Base-by-base conservation (phyloP, 2,329 filamentous ascomycete genomes). In the Periconia sp. region DNA sequence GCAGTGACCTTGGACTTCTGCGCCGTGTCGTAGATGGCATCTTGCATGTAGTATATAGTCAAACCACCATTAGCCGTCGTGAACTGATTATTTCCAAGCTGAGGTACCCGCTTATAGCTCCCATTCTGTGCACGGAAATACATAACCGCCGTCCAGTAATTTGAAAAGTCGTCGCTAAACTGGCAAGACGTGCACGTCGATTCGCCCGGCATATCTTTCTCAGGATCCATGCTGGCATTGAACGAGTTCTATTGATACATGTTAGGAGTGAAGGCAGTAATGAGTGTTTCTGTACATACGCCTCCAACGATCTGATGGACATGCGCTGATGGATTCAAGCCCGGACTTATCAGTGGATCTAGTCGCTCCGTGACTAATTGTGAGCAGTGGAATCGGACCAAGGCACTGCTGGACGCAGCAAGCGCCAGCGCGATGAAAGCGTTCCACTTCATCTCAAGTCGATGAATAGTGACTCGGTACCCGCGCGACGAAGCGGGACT, bases 251-350 rank as follows among this genome's bases (percentile, higher is more conserved):
- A 34, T 35, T 26, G 29, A 24, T 17, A 43, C 16, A n/a, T 32
- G 21, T 42, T 40, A 46, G 31, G 3, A 37, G 6, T 23, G 12
- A 23, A 22, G 15, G 13, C 6, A 36, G 13, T 16, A 18, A 4
- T 11, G 36, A 22, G 2, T 9, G 12, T 23, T 24, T 11, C 18
- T 32, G 10, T 23, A 46, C 53, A 19, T 26, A 59, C 52, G 24
- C 49, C 49, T n/a, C 53, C 50, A 16, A 59, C 56, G 22, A 59
- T 59, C 24, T 59, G 56, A 38, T 59, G 56, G 6, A 59, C 54
- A 46, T 59, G 56, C 21, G 52, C 21, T n/a, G 54, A 57, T 23
- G 56, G 56, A 36, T 39, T 37, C 12, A 35, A 19, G 6, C 56
- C 56, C 10, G 56, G 56, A 12, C 46, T 37, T 4, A 59, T 46